Evolutionary conservation across 768 basidiomycete genomes (phyloP), one percentile per base, ranked within the genome.

Genomic region (Tylopilus sp.): DNA sequence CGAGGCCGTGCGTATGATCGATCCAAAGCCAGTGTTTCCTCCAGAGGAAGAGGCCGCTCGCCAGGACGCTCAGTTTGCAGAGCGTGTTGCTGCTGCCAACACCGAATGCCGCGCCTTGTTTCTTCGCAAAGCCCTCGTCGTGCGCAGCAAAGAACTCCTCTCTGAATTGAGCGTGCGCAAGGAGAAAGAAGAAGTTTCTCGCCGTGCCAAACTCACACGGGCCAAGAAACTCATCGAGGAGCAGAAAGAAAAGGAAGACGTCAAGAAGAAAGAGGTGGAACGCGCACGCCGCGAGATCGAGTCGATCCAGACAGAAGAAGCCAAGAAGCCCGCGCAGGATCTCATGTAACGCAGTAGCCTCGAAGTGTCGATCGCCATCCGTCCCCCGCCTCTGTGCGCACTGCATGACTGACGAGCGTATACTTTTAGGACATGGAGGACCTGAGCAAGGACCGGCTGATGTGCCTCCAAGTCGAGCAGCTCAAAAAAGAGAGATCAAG

Each of bases 401-500:
- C n/a, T n/a, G n/a, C n/a, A n/a, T n/a, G n/a, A n/a, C n/a, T n/a
- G n/a, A n/a, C n/a, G n/a, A n/a, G n/a, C n/a, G n/a, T n/a, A n/a
- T n/a, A n/a, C n/a, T n/a, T n/a, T n/a, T n/a, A n/a, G n/a, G n/a
- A n/a, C n/a, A n/a, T n/a, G n/a, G n/a, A n/a, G n/a, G n/a, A n/a
- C n/a, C n/a, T n/a, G n/a, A n/a, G n/a, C n/a, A n/a, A n/a, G n/a
- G n/a, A n/a, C n/a, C n/a, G n/a, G n/a, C n/a, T n/a, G n/a, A n/a
- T n/a, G n/a, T n/a, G n/a, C n/a, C n/a, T n/a, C n/a, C n/a, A n/a
- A n/a, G n/a, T n/a, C n/a, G n/a, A n/a, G 82, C 93, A 98, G 65
- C 78, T 98, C 40, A 95, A 97, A 74, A 97, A 95, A 73, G 95
- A 98, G 73, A 95, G 94, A 78, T 86, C n/a, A 83, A 62, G 89